Percentiles rank a stretch among this genome's conserved stretches.
These are phyloP conservation scores for Trifolium subterraneum DNA, from an alignment of 306 rosid species.

Conservation along the genomic window DNA sequence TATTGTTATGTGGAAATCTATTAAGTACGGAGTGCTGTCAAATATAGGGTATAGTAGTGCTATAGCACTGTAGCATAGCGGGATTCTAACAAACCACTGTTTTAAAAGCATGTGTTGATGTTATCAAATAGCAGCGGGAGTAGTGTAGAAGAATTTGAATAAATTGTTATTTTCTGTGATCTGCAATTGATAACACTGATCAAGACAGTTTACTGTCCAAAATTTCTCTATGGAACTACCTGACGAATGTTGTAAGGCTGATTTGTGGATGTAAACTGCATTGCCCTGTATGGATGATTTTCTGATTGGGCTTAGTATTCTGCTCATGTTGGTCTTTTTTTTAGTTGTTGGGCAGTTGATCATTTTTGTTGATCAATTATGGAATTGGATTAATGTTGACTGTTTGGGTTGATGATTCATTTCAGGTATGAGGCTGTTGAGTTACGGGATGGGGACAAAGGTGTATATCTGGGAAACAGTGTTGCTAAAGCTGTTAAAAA, in stretches of 20 bases:
- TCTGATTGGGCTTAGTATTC: conserved; percentile 21
- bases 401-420: conserved; percentile 31
- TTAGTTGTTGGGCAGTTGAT: neutral
- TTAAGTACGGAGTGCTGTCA: too few relatives aligned
- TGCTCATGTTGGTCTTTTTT: neutral
- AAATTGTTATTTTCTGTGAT: neutral
- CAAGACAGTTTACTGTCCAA: neutral
- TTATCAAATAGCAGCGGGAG: too few relatives aligned
- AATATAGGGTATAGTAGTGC: too few relatives aligned
- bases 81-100: too few relatives aligned
- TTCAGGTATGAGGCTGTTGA: conserved; percentile 92
- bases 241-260: neutral
- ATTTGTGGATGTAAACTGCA: conserved; percentile 9
- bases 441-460: conserved; percentile 91
- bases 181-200: neutral
- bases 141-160: too few relatives aligned
- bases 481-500: conserved; percentile 84
- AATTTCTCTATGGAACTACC: neutral
- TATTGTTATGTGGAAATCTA: too few relatives aligned
- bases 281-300: conserved; percentile 2
- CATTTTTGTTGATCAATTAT: neutral
- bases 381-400: neutral
- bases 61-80: too few relatives aligned
- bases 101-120: too few relatives aligned
- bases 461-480: conserved; percentile 81